These are phyloP conservation scores for Suhomyces anneliseae DNA, from an alignment of 1,139 yeast species.

Conservation along the genomic window DNA sequence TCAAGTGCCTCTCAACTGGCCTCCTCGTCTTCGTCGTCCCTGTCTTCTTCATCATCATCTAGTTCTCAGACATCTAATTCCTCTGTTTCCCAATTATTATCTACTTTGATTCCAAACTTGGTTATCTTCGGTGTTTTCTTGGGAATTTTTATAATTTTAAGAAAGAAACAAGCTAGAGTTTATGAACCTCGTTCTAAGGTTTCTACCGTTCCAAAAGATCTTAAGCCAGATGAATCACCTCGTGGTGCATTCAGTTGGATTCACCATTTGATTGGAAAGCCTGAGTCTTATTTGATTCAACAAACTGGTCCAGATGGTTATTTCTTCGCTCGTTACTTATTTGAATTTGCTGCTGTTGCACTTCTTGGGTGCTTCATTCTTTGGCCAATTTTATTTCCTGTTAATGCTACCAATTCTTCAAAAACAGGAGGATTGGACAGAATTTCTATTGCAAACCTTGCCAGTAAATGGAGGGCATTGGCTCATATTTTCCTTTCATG, in stretches of 20 bases:
- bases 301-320: conserved; percentile 89
- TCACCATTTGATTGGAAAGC: conserved; percentile 47
- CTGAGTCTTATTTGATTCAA: conserved; percentile 69
- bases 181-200: conserved; percentile 78
- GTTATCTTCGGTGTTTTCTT: conserved; percentile 59
- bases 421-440: conserved; percentile 54
- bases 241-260: conserved; percentile 59
- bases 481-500: conserved; percentile 75
- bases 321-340: conserved; percentile 75
- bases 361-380: conserved; percentile 62
- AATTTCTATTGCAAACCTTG: conserved; percentile 62
- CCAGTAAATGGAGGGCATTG: conserved; percentile 56
- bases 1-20: background rate
- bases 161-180: conserved; percentile 66
- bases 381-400: conserved; percentile 82
- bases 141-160: conserved; percentile 55
- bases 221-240: conserved; percentile 57
- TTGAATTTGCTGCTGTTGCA: conserved; percentile 59
- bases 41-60: background rate
- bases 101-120: conserved; percentile 39
- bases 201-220: conserved; percentile 38
- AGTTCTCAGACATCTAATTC: conserved; percentile 13
- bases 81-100: conserved; percentile 43
- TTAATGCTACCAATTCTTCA: conserved; percentile 80
- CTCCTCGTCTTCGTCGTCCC: background rate